Evolutionary conservation across 1,284 basidiomycete species (phyloP).

Genomic region (Puccinia horiana): DNA sequence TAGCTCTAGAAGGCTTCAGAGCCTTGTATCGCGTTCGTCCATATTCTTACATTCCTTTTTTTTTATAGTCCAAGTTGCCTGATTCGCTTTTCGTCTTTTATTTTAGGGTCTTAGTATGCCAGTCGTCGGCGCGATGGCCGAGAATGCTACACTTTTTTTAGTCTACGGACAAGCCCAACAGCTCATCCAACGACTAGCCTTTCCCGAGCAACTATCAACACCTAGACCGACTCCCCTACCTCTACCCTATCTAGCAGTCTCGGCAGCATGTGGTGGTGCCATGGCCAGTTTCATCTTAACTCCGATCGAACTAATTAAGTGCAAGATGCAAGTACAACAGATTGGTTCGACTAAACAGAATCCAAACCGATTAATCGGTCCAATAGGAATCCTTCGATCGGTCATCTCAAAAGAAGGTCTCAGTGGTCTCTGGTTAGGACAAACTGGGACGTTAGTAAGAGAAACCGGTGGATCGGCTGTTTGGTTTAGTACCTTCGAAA

Average conservation of each 20-base stretch:
- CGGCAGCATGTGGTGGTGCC: slow-evolving; percentile 78
- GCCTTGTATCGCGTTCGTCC: slow-evolving; percentile 75
- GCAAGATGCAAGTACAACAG: slow-evolving; percentile 88
- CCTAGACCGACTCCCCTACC: slow-evolving; percentile 60
- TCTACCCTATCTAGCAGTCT: slow-evolving; percentile 70
- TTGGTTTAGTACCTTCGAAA: slow-evolving; percentile 85
- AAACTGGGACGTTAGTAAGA: slow-evolving; percentile 78
- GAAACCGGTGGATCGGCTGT: slow-evolving; percentile 83
- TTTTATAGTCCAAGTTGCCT: background rate
- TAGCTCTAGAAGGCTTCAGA: slow-evolving; percentile 71
- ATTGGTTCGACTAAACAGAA: slow-evolving; percentile 51
- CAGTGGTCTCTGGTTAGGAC: slow-evolving; percentile 80
- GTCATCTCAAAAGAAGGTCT: slow-evolving; percentile 71
- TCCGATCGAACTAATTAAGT: slow-evolving; percentile 87
- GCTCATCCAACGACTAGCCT: slow-evolving; percentile 61
- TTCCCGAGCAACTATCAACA: slow-evolving; percentile 40
- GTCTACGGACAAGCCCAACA: slow-evolving; percentile 81
- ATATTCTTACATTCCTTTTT: slow-evolving; percentile 27
- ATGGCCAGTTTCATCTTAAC: slow-evolving; percentile 82
- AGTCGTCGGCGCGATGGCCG: slow-evolving; percentile 82
- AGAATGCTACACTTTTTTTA: slow-evolving; percentile 85
- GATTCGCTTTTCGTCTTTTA: no score
- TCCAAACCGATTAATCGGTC: slow-evolving; percentile 64
- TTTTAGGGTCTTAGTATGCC: slow-evolving; percentile 80
- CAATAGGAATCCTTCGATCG: slow-evolving; percentile 69